phyloP scores from a whole-genome alignment of 1,284 basidiomycete species.

The Puccinia horiana region DNA sequence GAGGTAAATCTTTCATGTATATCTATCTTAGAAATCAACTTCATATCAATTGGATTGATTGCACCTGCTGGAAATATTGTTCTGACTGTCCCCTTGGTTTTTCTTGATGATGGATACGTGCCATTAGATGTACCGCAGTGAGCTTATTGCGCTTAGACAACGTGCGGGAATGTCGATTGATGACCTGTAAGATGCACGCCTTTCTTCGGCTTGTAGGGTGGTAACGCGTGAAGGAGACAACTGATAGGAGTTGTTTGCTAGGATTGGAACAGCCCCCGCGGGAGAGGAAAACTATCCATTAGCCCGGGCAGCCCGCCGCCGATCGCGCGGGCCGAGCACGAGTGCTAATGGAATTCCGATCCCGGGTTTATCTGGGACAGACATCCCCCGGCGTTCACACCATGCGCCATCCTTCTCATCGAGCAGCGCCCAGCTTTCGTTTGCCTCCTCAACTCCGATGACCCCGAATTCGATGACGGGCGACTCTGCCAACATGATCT shows the following conservation, averaged over 20 bases:
- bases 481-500: constrained; percentile 32
- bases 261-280: constrained; percentile 19
- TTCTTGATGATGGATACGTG: not conserved
- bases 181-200: constrained; percentile 30
- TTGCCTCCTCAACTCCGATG: constrained; percentile 32
- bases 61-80: too few species aligned
- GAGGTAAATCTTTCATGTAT: constrained; percentile 60
- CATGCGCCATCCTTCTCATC: constrained; percentile 40
- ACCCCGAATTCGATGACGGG: constrained; percentile 39
- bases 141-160: constrained; percentile 72
- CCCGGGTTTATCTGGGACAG: constrained; percentile 20
- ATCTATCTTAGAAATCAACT: not conserved
- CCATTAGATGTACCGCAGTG: constrained; percentile 71
- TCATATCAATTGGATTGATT: too few species aligned
- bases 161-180: constrained; percentile 59
- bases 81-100: not conserved
- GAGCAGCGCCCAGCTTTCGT: constrained; percentile 32
- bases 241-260: not conserved
- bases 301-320: constrained; percentile 20
- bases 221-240: not conserved
- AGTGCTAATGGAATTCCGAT: constrained; percentile 33
- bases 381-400: constrained; percentile 21
- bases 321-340: constrained; percentile 27
- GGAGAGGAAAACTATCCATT: constrained; percentile 33
- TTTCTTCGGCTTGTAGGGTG: not conserved